Evolutionary conservation across 1,284 basidiomycete species (phyloP).

Genomic region (Cystobasidium sp.): DNA sequence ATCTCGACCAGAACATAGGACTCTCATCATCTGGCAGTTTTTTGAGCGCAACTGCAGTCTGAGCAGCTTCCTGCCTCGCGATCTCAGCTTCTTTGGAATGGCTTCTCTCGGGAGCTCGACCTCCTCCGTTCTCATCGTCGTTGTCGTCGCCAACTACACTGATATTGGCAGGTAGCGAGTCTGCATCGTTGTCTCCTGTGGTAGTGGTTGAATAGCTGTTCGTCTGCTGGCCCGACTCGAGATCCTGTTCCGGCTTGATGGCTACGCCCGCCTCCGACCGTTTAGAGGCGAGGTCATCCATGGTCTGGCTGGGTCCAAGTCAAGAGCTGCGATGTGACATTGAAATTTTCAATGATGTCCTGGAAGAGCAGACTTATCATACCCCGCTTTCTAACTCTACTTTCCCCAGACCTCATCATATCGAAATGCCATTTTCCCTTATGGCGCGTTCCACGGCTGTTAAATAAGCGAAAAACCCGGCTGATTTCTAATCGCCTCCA

Average conservation of each 20-base stretch:
- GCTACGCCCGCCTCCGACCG: too few relatives aligned
- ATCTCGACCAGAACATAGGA: slow-evolving; percentile 22
- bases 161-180: slow-evolving; percentile 13
- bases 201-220: neutral
- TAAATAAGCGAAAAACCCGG: too few relatives aligned
- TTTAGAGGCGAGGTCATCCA: too few relatives aligned
- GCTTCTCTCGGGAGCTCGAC: slow-evolving; percentile 6
- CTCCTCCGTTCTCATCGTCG: neutral
- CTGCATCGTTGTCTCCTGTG: neutral
- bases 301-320: too few relatives aligned
- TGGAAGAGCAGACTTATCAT: too few relatives aligned
- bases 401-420: too few relatives aligned
- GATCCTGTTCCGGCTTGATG: slow-evolving; percentile 1
- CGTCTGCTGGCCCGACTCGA: slow-evolving; percentile 6
- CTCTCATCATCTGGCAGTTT: slow-evolving; percentile 26
- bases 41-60: slow-evolving; percentile 18
- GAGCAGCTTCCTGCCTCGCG: slow-evolving; percentile 30
- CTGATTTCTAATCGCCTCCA: too few relatives aligned
- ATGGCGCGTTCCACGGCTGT: too few relatives aligned
- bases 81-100: slow-evolving; percentile 25
- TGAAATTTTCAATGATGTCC: too few relatives aligned
- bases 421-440: too few relatives aligned
- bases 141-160: slow-evolving; percentile 9
- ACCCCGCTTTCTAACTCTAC: too few relatives aligned
- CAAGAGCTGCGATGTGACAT: too few relatives aligned